Percentiles rank a stretch among this genome's conserved stretches.
phyloP scores from a whole-genome alignment of 768 basidiomycete species.

The Lyophyllum semitale region DNA sequence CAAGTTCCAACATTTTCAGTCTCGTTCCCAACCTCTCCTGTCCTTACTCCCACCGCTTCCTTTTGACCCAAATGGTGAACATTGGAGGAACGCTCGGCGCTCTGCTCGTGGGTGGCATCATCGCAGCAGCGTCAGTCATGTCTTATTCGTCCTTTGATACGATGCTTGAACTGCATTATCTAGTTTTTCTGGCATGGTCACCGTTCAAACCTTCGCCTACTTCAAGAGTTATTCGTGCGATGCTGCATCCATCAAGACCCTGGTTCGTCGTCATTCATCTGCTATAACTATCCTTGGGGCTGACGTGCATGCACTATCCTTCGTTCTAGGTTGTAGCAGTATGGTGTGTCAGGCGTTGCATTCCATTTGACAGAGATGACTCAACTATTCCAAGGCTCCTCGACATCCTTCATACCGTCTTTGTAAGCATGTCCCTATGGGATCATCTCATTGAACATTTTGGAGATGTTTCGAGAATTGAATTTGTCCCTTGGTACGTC shows the following conservation, averaged over 20 bases:
- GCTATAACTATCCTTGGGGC: neutral
- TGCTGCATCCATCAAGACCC: constrained; percentile 24
- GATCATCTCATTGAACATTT: constrained; percentile 43
- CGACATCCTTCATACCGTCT: constrained; percentile 35
- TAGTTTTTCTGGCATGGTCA: constrained; percentile 44
- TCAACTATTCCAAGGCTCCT: constrained; percentile 21
- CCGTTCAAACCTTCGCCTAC: constrained; percentile 40
- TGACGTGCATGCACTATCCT: neutral
- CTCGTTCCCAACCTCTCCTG: neutral
- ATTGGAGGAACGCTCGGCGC: constrained; percentile 39
- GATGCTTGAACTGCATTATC: neutral
- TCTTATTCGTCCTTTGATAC: neutral
- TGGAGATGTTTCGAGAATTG: constrained; percentile 37
- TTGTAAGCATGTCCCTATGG: constrained; percentile 41
- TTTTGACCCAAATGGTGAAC: constrained; percentile 12
- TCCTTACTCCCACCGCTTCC: neutral
- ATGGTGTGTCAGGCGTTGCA: constrained; percentile 23
- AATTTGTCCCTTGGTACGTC: constrained; percentile 46
- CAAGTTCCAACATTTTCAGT: neutral
- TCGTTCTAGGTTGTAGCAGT: constrained; percentile 21
- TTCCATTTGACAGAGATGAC: neutral
- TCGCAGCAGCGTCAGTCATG: constrained; percentile 37
- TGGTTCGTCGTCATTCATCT: constrained; percentile 27
- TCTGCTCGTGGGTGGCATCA: constrained; percentile 40
- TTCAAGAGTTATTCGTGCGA: constrained; percentile 40